Base-by-base conservation (phyloP, 129 eudicot species). In the Mikania micrantha region DNA sequence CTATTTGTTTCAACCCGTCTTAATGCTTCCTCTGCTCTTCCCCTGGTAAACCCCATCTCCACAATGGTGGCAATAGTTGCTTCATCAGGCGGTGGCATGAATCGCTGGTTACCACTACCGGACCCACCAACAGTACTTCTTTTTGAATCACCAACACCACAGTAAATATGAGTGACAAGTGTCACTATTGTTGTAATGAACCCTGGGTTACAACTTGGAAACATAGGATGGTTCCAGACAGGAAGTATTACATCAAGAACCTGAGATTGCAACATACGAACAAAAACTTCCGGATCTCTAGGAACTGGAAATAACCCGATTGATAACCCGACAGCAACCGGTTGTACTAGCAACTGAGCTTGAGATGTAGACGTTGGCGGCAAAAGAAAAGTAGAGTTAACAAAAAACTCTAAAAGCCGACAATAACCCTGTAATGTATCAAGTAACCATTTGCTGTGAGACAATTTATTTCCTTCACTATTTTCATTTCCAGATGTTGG, bases 231-330 rank as follows among this genome's bases (percentile, higher is more conserved):
- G 60, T 89, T 93, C 99, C 99, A 93, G 41, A 93, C 75, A 48
- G 99, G 99, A 79, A 89, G 95, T 76, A 89, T 79, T 36, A 89
- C 96, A 80, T 93, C 99, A 34, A 93, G 85, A 73, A 89, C 96
- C 79, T 93, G 99, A 39, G 95, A 80, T 71, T 93, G 99, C 79
- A 93, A 78, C 99, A 93, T 86, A 32, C 95, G 90, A 49, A 93
- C 88, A 79, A 93, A 93, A 9, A 77, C 92, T 70, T 93, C 93
- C 0, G 99, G 95, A 47, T 93, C 99, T 60, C 95, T 84, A 9
- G 99, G 99, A 69, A 93, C 92, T 35, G 99, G 99, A 81, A 93
- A 93, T 75, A 93, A 75, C 76, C 99, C 99, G 63, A 93, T 86
- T 22, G 99, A 93, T 74, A 93, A 82, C 49, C 95, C 95, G 69